Base-by-base conservation (phyloP, 2,329 filamentous ascomycete species). In the Aspergillus fumigatiaffinis region DNA sequence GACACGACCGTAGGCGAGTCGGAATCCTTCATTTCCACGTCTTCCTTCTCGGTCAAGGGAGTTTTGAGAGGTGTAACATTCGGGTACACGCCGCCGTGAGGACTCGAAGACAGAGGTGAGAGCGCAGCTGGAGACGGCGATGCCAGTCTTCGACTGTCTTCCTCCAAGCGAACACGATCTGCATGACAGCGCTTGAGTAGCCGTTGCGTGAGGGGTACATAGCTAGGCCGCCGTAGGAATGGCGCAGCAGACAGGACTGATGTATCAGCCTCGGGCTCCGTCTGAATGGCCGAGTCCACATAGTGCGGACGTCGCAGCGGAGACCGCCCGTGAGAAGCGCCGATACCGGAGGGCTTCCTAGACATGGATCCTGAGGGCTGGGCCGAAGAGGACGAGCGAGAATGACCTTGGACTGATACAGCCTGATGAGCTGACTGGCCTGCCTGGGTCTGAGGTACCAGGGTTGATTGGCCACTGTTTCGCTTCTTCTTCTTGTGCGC, bases 401-500 rank as follows among this genome's bases (percentile, higher is more conserved):
- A 73, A 20, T 66, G 66, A 51, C 64, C 67, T 60, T 76, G 77
- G 20, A 80, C 79, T 35, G 12, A 35, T 35, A 35, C 32, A 35
- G 12, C 12, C 14, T 35, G 32, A 35, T 35, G 12, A 17, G 14
- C 12, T 14, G 32, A 35, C 32, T 35, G 32, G 4, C 32, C 12
- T 14, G 12, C 32, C 32, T 35, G 32, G 14, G 12, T 14, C 32
- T 35, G 32, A 42, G 79, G 82, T 52, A 82, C 81, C 53, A 83
- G 75, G 14, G 72, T 76, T 21, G 82, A 83, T 51, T 80, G 80
- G 47, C 78, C 82, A 66, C 82, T 85, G 56, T 79, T 79, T 53
- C 82, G 77, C 66, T 86, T 83, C 68, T 81, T 84, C 70, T 81
- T 82, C 62, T 77, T 80, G 54, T 79, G 80, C 32, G 66, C 61